Conservation (phyloP, 306 rosid species). For the Fragaria iinumae region DNA sequence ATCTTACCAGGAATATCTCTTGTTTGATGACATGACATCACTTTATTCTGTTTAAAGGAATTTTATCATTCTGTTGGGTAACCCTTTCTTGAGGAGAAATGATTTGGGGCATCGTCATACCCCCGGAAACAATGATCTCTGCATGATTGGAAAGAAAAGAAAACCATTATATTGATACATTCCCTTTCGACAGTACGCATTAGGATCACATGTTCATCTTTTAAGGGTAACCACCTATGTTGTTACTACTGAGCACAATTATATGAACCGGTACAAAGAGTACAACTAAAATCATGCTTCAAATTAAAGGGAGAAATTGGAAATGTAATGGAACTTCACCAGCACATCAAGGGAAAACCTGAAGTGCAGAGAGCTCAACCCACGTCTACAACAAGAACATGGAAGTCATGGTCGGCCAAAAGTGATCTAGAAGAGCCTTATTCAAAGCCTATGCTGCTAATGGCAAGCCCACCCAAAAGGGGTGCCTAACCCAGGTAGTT, state of each 20-base stretch:
- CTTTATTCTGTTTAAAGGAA: slow-evolving; percentile 62
- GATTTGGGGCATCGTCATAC: slow-evolving; percentile 87
- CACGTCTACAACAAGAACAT: background rate
- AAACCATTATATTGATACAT: background rate
- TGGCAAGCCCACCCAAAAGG: background rate
- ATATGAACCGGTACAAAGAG: background rate
- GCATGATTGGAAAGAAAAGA: slow-evolving; percentile 26
- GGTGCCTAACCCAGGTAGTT: background rate
- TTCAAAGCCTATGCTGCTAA: background rate
- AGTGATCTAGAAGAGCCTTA: background rate
- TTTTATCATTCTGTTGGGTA: slow-evolving; percentile 49
- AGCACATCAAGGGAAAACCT: background rate
- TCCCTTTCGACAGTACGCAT: background rate
- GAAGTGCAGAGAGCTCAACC: background rate
- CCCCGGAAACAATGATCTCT: slow-evolving; percentile 92
- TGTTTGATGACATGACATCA: slow-evolving; percentile 20
- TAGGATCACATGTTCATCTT: background rate
- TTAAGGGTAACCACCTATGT: background rate
- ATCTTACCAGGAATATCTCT: background rate
- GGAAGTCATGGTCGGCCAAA: background rate
- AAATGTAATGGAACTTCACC: background rate
- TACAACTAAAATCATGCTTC: background rate
- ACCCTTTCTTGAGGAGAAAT: slow-evolving; percentile 64
- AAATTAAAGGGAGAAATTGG: background rate
- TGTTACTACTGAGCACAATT: background rate